Percentiles rank a stretch among this genome's conserved stretches.
Conservation (phyloP, 306 rosid genomes). For the Casuarina glauca region DNA sequence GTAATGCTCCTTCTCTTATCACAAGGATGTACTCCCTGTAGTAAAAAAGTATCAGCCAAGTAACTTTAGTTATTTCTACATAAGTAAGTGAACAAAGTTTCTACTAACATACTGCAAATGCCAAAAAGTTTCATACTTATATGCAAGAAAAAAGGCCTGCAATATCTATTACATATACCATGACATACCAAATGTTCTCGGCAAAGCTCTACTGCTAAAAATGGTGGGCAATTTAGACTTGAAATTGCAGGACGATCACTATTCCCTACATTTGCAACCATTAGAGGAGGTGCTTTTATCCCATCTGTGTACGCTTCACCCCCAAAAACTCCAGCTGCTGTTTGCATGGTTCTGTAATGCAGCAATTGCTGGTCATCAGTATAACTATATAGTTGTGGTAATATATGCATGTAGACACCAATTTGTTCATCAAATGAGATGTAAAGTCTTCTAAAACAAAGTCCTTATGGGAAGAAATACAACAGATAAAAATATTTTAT, state of each 20-base stretch:
- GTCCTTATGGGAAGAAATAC: no score
- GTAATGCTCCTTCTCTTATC: slow-evolving; percentile 82
- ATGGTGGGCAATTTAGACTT: slow-evolving; percentile 71
- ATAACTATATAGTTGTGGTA: not conserved
- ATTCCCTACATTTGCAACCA: slow-evolving; percentile 65
- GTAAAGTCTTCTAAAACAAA: no score
- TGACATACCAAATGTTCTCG: slow-evolving; percentile 82
- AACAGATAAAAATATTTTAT: no score
- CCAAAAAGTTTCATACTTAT: not conserved
- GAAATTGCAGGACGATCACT: slow-evolving; percentile 65
- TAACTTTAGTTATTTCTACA: slow-evolving; percentile 13
- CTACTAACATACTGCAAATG: not conserved
- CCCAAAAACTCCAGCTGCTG: slow-evolving; percentile 92
- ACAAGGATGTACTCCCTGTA: slow-evolving; percentile 92
- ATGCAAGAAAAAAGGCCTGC: not conserved
- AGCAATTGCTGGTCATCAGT: slow-evolving; percentile 27
- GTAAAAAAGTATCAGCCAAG: slow-evolving; percentile 18
- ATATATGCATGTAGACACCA: slow-evolving; percentile 2
- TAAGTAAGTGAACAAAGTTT: not conserved
- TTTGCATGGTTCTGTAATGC: slow-evolving; percentile 85
- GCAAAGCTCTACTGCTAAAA: slow-evolving; percentile 80
- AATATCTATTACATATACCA: slow-evolving; percentile 9
- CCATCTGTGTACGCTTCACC: slow-evolving; percentile 61
- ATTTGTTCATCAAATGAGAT: not conserved
- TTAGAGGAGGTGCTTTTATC: slow-evolving; percentile 58